These are phyloP conservation scores for Crithidia fasciculata DNA, from an alignment of 208 protist species.

Conservation along the genomic window DNA sequence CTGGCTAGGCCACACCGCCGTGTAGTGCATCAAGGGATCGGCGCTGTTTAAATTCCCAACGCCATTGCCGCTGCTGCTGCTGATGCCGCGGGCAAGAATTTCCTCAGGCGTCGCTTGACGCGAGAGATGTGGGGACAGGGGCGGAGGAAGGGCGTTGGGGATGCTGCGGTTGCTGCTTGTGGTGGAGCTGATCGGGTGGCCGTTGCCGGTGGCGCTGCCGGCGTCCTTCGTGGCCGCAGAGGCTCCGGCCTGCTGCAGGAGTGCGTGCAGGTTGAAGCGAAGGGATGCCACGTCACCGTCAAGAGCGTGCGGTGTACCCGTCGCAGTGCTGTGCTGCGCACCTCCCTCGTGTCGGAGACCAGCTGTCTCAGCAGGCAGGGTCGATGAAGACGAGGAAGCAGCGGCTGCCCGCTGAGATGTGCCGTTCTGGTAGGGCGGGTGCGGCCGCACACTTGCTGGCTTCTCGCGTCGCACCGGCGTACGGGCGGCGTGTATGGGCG, in stretches of 20 bases:
- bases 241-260: constrained; percentile 12
- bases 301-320: neutral
- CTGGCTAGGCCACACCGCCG: constrained; percentile 1
- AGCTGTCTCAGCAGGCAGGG: too few relatives aligned
- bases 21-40: neutral
- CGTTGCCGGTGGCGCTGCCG: neutral
- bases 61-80: neutral
- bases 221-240: neutral
- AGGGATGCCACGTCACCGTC: constrained; percentile 22
- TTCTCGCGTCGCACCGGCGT: constrained; percentile 4
- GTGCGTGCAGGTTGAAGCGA: constrained; percentile 26
- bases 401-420: neutral
- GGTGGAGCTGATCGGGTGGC: neutral
- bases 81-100: neutral
- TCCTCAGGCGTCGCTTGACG: neutral
- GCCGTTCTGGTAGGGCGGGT: neutral
- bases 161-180: neutral
- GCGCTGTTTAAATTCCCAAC: neutral
- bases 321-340: neutral
- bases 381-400: constrained; percentile 6
- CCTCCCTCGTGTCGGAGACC: too few relatives aligned
- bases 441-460: neutral
- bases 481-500: neutral
- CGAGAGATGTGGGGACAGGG: neutral
- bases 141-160: neutral